Evolutionary conservation across 345 rosid genomes (phyloP).

Genomic region (Camelina sativa): DNA sequence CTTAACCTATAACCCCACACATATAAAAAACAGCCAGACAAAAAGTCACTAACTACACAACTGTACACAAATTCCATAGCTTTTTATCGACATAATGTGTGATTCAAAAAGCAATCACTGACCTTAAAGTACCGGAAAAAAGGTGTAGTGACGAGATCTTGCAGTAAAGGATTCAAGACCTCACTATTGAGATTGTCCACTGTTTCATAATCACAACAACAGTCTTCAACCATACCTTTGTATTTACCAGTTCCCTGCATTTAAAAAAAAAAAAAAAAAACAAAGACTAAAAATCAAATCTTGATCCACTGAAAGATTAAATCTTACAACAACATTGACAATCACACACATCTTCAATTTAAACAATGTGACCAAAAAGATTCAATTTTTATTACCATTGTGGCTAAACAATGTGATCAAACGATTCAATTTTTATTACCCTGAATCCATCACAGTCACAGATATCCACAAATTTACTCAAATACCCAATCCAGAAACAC

Average conservation of each 20-base stretch:
- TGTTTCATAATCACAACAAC: constrained; percentile 93
- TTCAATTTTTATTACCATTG: background rate
- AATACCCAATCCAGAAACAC: background rate
- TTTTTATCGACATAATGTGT: background rate
- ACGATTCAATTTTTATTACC: constrained; percentile 4
- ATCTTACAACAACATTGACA: constrained; percentile 7
- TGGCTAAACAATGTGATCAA: constrained; percentile 11
- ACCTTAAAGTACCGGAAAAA: constrained; percentile 97
- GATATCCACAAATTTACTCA: background rate
- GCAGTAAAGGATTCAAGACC: constrained; percentile 78
- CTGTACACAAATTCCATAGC: background rate
- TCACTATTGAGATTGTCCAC: constrained; percentile 76
- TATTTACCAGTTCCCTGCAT: constrained; percentile 55
- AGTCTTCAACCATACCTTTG: constrained; percentile 83
- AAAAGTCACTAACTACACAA: constrained; percentile 3
- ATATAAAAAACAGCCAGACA: background rate
- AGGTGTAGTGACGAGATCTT: constrained; percentile 80
- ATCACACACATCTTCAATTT: constrained; percentile 11
- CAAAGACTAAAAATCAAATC: background rate
- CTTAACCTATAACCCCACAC: constrained; percentile 60
- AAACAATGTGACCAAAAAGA: constrained; percentile 31
- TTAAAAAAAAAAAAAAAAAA: background rate
- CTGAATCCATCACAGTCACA: constrained; percentile 22
- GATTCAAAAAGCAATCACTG: constrained; percentile 24
- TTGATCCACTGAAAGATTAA: constrained; percentile 12